Evolutionary conservation across 1,139 yeast species (phyloP).

Genomic region (Debaryomycetaceae sp.): DNA sequence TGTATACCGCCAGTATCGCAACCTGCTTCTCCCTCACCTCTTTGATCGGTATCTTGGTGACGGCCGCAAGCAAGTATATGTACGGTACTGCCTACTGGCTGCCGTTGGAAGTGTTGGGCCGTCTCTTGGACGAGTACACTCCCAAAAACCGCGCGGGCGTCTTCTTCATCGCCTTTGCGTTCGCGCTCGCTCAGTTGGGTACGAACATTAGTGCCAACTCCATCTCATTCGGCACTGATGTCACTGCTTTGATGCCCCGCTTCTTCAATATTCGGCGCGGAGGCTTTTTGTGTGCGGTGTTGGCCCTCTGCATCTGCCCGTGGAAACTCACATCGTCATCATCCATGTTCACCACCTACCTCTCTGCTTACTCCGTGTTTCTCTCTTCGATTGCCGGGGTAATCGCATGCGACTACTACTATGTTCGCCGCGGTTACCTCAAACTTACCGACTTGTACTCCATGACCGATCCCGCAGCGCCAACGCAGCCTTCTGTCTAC

Average conservation of each 20-base stretch:
- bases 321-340: constrained; percentile 76
- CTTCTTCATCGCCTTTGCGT: constrained; percentile 65
- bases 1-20: constrained; percentile 56
- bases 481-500: constrained; percentile 31
- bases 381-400: constrained; percentile 83
- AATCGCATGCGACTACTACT: constrained; percentile 64
- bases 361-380: constrained; percentile 81
- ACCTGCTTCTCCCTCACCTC: constrained; percentile 70
- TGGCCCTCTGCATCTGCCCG: constrained; percentile 76
- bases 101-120: constrained; percentile 66
- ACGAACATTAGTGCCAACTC: constrained; percentile 90
- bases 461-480: constrained; percentile 22
- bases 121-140: constrained; percentile 50
- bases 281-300: constrained; percentile 65
- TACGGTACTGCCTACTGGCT: constrained; percentile 75
- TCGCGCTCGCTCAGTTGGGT: constrained; percentile 80
- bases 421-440: constrained; percentile 64
- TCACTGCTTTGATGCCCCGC: constrained; percentile 73
- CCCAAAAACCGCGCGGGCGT: constrained; percentile 76
- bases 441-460: constrained; percentile 55
- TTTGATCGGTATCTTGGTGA: constrained; percentile 75
- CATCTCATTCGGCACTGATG: constrained; percentile 83
- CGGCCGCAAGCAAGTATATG: constrained; percentile 65
- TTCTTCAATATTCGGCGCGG: constrained; percentile 61
- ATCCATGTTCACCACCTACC: constrained; percentile 69